phyloP scores from a whole-genome alignment of 306 rosid species.

The Pyrus pyrifolia region DNA sequence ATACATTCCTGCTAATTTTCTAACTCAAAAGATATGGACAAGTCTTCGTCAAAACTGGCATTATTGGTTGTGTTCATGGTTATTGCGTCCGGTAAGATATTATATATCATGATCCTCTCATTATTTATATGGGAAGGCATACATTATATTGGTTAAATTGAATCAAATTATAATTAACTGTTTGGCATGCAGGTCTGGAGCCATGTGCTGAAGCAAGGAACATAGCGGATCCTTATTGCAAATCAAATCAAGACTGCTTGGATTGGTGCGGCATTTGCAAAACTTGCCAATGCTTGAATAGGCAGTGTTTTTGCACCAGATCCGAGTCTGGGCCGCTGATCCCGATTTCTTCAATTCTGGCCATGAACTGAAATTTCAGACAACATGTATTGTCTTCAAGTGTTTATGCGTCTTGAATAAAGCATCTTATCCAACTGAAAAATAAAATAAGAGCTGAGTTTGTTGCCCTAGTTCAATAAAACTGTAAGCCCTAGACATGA shows the following conservation, averaged over 20 bases:
- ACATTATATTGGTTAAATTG: background rate
- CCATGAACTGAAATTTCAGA: background rate
- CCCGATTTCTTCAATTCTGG: background rate
- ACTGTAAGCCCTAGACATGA: background rate
- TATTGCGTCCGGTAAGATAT: background rate
- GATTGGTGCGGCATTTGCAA: background rate
- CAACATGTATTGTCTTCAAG: background rate
- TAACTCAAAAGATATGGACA: background rate
- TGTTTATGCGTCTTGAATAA: too few species aligned
- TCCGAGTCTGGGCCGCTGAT: background rate
- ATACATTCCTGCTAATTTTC: background rate
- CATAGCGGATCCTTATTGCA: background rate
- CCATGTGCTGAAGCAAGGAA: background rate
- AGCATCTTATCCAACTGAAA: background rate
- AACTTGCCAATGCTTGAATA: background rate
- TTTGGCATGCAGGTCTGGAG: background rate
- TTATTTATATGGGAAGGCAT: background rate
- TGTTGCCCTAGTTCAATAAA: background rate
- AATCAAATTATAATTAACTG: background rate
- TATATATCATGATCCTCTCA: background rate
- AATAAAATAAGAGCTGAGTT: background rate
- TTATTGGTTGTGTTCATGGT: background rate
- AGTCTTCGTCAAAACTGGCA: background rate
- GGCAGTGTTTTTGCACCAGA: background rate
- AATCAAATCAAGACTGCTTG: background rate